Base-by-base conservation (phyloP, 228 moss, liverwort and hornwort species). In the Sphagnum magellanicum region DNA sequence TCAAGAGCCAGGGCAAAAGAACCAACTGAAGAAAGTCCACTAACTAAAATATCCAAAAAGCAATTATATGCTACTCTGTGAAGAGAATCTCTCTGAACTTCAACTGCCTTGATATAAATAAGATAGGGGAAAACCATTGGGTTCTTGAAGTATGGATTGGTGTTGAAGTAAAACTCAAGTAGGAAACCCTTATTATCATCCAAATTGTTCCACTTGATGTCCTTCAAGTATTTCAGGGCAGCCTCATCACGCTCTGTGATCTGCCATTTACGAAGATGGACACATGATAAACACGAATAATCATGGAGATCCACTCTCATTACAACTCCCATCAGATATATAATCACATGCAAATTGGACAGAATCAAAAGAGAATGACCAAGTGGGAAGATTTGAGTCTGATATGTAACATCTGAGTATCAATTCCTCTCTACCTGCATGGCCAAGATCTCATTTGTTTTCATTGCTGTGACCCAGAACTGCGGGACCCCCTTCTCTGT, bases 391-490 rank as follows among this genome's bases (percentile, higher is more conserved):
- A 32, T 1, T 32, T 32, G 32, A 32, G 32, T 32, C 32, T 32
- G 32, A 32, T 32, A 32, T 32, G 32, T 3, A 32, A 32, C 32
- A 32, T 32, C 32, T 32, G 32, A 32, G 32, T 32, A 32, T 32
- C 32, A 32, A 32, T 32, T 32, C 32, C 32, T 32, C 32, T 32
- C 61, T 79, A 92, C 98, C 92, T 98, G 98, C 92, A 92, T 89
- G 60, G 89, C 90, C 60, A 92, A 68, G 61, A 98, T 89, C 74
- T 98, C 94, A 58, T 98, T 87, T 50, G 92, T 92, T 70, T 98
- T 98, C 98, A 95, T 92, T 8, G 98, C 98, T 14, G 92, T 94
- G 32, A 98, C 89, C 95, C 95, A 98, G 69, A 98, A 98, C 73
- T 98, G 92, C 4, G 98, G 98, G 8, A 98, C 84, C 67, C 98